phyloP scores from a whole-genome alignment of 805 yeast species.

The Candida morakotiae region DNA sequence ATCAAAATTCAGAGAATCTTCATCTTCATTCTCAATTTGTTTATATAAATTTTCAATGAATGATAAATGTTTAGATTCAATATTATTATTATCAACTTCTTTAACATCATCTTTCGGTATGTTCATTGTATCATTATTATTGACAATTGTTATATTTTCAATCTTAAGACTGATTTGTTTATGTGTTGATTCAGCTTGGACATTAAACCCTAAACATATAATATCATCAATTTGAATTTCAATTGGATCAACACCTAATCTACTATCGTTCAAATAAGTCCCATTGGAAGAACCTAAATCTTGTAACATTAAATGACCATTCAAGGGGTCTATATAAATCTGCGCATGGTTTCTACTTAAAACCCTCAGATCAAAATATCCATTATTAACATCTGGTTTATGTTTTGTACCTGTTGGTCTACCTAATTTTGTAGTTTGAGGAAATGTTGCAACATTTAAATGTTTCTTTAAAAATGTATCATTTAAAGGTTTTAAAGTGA shows the following conservation, averaged over 20 bases:
- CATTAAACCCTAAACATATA: slow-evolving; percentile 93
- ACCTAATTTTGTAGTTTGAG: slow-evolving; percentile 83
- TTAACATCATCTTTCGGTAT: slow-evolving; percentile 7
- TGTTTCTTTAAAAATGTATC: slow-evolving; percentile 79
- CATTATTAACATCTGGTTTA: slow-evolving; percentile 68
- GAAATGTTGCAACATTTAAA: slow-evolving; percentile 72
- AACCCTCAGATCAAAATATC: slow-evolving; percentile 91
- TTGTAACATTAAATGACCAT: slow-evolving; percentile 67
- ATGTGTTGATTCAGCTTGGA: slow-evolving; percentile 65
- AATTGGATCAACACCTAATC: slow-evolving; percentile 58
- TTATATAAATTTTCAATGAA: slow-evolving; percentile 29
- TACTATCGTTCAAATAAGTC: slow-evolving; percentile 77
- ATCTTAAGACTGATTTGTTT: slow-evolving; percentile 82
- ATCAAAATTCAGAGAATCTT: background rate
- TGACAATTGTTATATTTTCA: slow-evolving; percentile 62
- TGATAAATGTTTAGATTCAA: slow-evolving; percentile 32
- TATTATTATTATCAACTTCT: slow-evolving; percentile 13
- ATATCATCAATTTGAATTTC: slow-evolving; percentile 75
- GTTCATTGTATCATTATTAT: too few relatives aligned
- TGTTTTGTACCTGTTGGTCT: slow-evolving; percentile 74
- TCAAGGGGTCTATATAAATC: slow-evolving; percentile 62
- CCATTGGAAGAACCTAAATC: slow-evolving; percentile 94
- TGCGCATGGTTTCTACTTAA: slow-evolving; percentile 93
- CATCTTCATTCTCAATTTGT: slow-evolving; percentile 17
- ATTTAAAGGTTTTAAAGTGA: slow-evolving; percentile 74